A percentile compares a stretch with the other conserved stretches of the same genome.
Conservation (phyloP, 331 rosid species). For the Pyracantha coccinea region DNA sequence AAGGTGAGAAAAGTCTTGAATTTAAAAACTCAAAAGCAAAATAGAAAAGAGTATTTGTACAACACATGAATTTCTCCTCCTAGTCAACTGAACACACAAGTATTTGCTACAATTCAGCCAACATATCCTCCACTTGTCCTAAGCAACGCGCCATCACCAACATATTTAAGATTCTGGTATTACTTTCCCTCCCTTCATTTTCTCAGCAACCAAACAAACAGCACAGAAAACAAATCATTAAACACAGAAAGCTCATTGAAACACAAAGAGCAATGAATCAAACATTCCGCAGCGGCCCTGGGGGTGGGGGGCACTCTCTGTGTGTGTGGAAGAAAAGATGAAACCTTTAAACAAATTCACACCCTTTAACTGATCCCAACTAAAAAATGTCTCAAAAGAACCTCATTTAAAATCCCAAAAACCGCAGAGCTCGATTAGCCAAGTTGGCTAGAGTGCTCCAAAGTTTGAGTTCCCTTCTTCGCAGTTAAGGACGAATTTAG, state of each 20-base stretch:
- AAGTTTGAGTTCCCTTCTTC: too few relatives aligned
- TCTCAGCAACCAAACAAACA: neutral
- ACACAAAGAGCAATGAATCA: neutral
- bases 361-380: neutral
- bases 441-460: too few relatives aligned
- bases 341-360: constrained; percentile 5
- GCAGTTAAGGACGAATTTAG: too few relatives aligned
- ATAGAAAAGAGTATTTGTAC: neutral
- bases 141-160: neutral
- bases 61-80: neutral
- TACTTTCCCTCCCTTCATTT: neutral
- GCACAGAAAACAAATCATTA: neutral
- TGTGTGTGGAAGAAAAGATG: too few relatives aligned
- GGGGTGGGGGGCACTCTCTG: too few relatives aligned
- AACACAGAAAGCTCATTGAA: neutral
- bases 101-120: neutral
- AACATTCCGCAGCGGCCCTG: neutral
- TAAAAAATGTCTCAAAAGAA: neutral
- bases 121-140: neutral
- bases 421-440: neutral
- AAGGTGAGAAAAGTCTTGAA: neutral
- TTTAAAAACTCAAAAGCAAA: neutral
- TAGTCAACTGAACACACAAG: neutral
- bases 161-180: neutral
- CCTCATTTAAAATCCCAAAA: constrained; percentile 1